Evolutionary conservation across 1,284 basidiomycete species (phyloP), one percentile per base, ranked within the genome.

Genomic region (Psilocybe mexicana): DNA sequence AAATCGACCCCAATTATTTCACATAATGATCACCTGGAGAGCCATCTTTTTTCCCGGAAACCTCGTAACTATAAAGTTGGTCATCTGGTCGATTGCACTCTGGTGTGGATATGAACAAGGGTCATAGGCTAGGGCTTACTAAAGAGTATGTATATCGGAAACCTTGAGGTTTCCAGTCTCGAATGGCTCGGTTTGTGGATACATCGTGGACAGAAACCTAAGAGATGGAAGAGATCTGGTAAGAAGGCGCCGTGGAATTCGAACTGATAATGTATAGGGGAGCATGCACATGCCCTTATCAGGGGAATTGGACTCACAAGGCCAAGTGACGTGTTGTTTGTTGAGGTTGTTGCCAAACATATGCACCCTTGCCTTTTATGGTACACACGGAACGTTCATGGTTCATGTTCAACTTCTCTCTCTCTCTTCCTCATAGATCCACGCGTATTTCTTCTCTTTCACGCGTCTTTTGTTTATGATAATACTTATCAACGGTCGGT

Each of bases 41-140:
- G 18, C 92, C 92, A 30, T 85, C 77, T 59, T 83, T 83, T 65
- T 90, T 93, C 43, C 93, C 93, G 62, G 84, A 85, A 54, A 94
- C 67, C 71, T 93, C 91, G 67, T 90, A 94, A 75, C 92, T 94
- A 62, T 44, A 43, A 30, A 28, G 18, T 26, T 45, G 47, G 50
- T 40, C 25, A 38, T 18, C 52, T 28, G 43, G 45, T 26, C 18
- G 24, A 24, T 30, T 28, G 24, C 23, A 28, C 35, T 40, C 11
- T 12, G 24, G 38, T 18, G 18, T 18, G 18, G 18, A 18, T 18
- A 18, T 18, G 24, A 18, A 23, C 24, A 3, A 30, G 44, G 8
- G 7, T 5, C 38, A 28, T 36, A 24, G 36, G 5, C 25, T 24
- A 54, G 23, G 40, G 78, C 90, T 70, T 67, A 93, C 92, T 94